Evolutionary conservation across 73 alveolate species (phyloP).

Genomic region (Paramecium primaurelia): DNA sequence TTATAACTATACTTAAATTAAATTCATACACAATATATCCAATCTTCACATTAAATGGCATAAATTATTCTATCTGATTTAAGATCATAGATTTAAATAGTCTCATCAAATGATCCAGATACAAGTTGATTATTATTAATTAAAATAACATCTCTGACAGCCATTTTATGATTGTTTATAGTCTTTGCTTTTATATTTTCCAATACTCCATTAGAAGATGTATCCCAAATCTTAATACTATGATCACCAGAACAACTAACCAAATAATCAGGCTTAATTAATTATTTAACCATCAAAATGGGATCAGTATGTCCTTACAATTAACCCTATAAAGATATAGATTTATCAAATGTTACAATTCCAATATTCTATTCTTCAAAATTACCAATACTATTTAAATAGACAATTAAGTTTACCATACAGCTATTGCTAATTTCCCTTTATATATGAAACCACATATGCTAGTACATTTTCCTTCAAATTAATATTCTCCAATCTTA

Average conservation of each 20-base stretch:
- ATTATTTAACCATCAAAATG: background rate
- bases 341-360: background rate
- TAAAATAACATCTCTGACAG: constrained; percentile 5
- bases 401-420: background rate
- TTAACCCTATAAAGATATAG: background rate
- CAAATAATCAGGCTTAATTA: background rate
- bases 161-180: background rate
- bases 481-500: background rate
- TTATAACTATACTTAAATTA: background rate
- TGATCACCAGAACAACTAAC: constrained; percentile 41
- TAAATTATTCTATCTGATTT: background rate
- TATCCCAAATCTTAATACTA: constrained; percentile 23
- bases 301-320: background rate
- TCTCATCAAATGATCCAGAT: constrained; percentile 19
- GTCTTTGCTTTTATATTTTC: background rate
- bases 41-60: background rate
- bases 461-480: background rate
- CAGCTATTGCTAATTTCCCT: background rate
- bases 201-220: background rate
- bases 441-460: background rate
- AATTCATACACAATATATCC: background rate
- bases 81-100: background rate
- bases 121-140: background rate
- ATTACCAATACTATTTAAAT: background rate
- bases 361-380: background rate